phyloP scores from a whole-genome alignment of 441 rosid genomes.

The Flueggea neowawraea region DNA sequence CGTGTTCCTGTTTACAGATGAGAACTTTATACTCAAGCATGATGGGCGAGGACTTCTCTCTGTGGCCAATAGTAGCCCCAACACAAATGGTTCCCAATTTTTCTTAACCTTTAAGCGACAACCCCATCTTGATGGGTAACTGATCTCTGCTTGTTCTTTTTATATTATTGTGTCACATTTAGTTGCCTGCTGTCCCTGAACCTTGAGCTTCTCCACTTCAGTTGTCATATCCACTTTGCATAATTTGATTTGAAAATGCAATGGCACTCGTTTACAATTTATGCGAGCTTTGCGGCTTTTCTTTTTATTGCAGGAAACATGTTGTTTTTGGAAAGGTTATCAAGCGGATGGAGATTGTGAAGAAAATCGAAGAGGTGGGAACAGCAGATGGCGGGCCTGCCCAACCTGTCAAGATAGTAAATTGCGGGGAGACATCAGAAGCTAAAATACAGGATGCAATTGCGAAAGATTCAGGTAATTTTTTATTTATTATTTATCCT shows the following conservation, averaged over 20 bases:
- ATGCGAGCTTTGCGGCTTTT: no score
- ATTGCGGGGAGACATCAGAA: constrained; percentile 68
- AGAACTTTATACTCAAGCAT: constrained; percentile 79
- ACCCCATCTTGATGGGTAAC: constrained; percentile 93
- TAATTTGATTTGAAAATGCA: constrained; percentile 4
- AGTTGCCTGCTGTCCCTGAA: neutral
- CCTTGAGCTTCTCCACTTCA: neutral
- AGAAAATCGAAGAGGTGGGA: constrained; percentile 79
- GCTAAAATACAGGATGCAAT: constrained; percentile 42
- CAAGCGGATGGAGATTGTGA: constrained; percentile 76
- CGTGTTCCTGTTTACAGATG: constrained; percentile 52
- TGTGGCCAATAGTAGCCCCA: constrained; percentile 94
- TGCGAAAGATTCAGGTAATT: constrained; percentile 58
- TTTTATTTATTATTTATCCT: neutral
- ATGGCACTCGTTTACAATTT: neutral
- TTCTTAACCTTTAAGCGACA: constrained; percentile 77
- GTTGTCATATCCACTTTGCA: neutral
- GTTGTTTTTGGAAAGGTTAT: constrained; percentile 93
- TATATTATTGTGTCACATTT: neutral
- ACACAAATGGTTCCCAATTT: constrained; percentile 96
- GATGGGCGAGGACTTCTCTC: constrained; percentile 87
- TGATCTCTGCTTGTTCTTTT: constrained; percentile 5
- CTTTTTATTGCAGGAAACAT: constrained; percentile 65
- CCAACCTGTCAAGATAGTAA: constrained; percentile 60
- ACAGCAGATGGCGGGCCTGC: constrained; percentile 63